A percentile compares a stretch with the other conserved stretches of the same genome.
These are phyloP conservation scores for Leptographium galeiforme DNA, from an alignment of 2,329 filamentous ascomycete genomes.

Conservation along the genomic window DNA sequence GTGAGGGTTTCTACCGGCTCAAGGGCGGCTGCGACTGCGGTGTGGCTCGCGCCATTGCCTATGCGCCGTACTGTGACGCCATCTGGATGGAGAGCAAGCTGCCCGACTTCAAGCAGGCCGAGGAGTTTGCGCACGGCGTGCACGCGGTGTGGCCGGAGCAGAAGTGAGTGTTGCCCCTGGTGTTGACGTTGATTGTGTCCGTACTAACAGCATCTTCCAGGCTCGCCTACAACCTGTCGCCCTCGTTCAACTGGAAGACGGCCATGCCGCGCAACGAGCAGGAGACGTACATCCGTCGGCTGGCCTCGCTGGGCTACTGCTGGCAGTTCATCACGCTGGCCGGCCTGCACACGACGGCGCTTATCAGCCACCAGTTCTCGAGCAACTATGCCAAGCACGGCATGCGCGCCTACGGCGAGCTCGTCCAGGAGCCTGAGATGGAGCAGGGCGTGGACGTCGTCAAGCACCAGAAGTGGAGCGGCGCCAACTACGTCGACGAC, in stretches of 20 bases:
- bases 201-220: slow-evolving; percentile 25
- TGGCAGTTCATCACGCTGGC: slow-evolving; percentile 99
- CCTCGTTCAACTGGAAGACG: slow-evolving; percentile 99
- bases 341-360: slow-evolving; percentile 85
- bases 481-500: slow-evolving; percentile 89
- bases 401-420: slow-evolving; percentile 94
- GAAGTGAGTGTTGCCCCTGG: slow-evolving; percentile 60
- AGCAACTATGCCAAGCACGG: slow-evolving; percentile 67
- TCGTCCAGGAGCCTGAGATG: slow-evolving; percentile 97
- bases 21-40: slow-evolving; percentile 84
- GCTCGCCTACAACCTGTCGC: slow-evolving; percentile 94
- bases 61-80: slow-evolving; percentile 84
- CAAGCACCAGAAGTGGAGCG: slow-evolving; percentile 98
- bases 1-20: slow-evolving; percentile 91
- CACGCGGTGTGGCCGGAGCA: slow-evolving; percentile 92
- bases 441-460: slow-evolving; percentile 82
- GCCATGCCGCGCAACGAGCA: slow-evolving; percentile 87
- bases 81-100: slow-evolving; percentile 99
- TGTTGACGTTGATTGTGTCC: background rate
- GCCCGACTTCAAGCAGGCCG: slow-evolving; percentile 79
- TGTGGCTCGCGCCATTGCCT: slow-evolving; percentile 79
- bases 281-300: slow-evolving; percentile 90
- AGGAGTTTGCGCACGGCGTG: slow-evolving; percentile 86
- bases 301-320: slow-evolving; percentile 83
- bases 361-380: slow-evolving; percentile 83